Evolutionary conservation across 202 grass and related monocot species (phyloP).

Genomic region (Panicum hallii): DNA sequence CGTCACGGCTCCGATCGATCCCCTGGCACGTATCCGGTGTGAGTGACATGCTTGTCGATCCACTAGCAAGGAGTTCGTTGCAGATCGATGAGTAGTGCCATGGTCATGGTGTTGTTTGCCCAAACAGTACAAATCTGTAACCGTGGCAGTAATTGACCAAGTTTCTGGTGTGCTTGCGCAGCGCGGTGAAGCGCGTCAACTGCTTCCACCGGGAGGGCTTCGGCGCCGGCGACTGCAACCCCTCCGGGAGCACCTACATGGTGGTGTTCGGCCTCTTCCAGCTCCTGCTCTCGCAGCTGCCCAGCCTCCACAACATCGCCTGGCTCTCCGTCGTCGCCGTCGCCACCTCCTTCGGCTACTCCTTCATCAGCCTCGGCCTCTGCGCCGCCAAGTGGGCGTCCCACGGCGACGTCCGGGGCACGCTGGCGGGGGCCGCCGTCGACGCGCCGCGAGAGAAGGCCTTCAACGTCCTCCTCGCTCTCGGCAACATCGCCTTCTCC

Average conservation of each 20-base stretch:
- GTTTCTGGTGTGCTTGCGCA: not conserved
- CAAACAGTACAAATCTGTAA: too few relatives aligned
- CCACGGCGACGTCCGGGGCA: slow-evolving; percentile 66
- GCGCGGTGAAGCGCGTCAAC: slow-evolving; percentile 84
- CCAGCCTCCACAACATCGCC: slow-evolving; percentile 89
- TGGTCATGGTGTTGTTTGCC: too few relatives aligned
- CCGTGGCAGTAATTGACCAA: not conserved
- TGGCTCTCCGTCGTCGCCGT: slow-evolving; percentile 96
- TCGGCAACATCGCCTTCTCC: slow-evolving; percentile 93
- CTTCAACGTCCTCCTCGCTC: slow-evolving; percentile 87
- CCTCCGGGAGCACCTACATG: slow-evolving; percentile 87
- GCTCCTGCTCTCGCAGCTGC: slow-evolving; percentile 78
- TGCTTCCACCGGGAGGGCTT: slow-evolving; percentile 79
- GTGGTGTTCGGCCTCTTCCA: slow-evolving; percentile 85
- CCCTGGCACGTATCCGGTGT: slow-evolving; percentile 18
- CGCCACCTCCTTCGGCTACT: slow-evolving; percentile 90
- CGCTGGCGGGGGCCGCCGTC: slow-evolving; percentile 56
- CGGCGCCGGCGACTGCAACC: slow-evolving; percentile 47
- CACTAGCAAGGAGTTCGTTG: not conserved
- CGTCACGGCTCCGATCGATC: not conserved
- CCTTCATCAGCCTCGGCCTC: slow-evolving; percentile 89
- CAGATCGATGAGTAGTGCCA: too few relatives aligned
- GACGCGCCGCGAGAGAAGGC: slow-evolving; percentile 52
- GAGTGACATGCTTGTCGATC: not conserved
- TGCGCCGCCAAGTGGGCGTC: slow-evolving; percentile 81